A percentile compares a stretch with the other conserved stretches of the same genome.
These are phyloP conservation scores for Trichoderma gamsii DNA, from an alignment of 495 filamentous ascomycete species.

Conservation along the genomic window DNA sequence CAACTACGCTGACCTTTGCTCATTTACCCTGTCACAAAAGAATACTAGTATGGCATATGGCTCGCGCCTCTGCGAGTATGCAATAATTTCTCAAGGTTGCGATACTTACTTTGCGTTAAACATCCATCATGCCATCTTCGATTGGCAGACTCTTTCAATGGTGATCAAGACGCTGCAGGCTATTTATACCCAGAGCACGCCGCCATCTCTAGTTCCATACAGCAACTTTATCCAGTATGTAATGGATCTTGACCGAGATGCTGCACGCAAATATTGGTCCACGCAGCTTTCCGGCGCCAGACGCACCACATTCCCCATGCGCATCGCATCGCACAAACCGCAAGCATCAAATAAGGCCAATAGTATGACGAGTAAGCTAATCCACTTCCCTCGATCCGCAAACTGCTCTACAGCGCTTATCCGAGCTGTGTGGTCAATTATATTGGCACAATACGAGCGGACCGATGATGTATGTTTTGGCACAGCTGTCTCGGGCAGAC, in stretches of 20 bases:
- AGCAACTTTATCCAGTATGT: slow-evolving; percentile 6
- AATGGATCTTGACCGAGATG: slow-evolving; percentile 1
- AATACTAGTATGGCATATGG: slow-evolving; percentile 25
- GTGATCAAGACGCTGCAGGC: background rate
- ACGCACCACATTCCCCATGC: background rate
- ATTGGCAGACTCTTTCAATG: background rate
- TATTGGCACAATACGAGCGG: slow-evolving; percentile 30
- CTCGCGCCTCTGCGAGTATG: slow-evolving; percentile 22
- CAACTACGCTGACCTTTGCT: background rate
- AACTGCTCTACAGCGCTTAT: slow-evolving; percentile 27
- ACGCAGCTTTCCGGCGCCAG: background rate
- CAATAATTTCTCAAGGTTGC: slow-evolving; percentile 18
- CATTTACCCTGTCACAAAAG: slow-evolving; percentile 23
- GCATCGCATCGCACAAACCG: background rate
- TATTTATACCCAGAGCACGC: background rate
- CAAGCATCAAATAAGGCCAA: background rate
- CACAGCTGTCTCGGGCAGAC: slow-evolving; percentile 32
- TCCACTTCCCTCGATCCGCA: background rate
- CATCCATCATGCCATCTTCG: slow-evolving; percentile 16
- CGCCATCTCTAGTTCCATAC: background rate
- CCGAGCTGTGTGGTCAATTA: slow-evolving; percentile 25
- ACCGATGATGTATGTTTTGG: slow-evolving; percentile 43
- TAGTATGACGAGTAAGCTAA: background rate
- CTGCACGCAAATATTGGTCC: slow-evolving; percentile 1
- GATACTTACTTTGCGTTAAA: slow-evolving; percentile 45